Percentiles rank a stretch among this genome's conserved stretches.
phyloP scores from a whole-genome alignment of 2,329 filamentous ascomycete species.

The Fusarium devonianum region DNA sequence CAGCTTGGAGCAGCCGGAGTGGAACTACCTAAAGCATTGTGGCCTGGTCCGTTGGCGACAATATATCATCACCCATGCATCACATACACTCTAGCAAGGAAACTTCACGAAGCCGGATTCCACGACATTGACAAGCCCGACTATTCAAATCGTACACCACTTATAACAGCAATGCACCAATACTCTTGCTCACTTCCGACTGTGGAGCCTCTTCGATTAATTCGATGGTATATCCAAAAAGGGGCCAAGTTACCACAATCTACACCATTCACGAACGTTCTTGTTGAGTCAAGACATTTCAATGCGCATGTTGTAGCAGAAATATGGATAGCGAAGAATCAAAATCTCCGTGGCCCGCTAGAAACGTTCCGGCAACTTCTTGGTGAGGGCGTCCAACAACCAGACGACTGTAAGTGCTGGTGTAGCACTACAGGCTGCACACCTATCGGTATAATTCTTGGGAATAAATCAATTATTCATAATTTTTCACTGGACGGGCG shows the following conservation, averaged over 20 bases:
- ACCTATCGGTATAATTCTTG: not conserved
- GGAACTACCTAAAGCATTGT: not conserved
- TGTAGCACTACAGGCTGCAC: not conserved
- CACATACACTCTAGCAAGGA: not conserved
- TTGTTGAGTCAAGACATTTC: accelerated
- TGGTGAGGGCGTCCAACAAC: not conserved
- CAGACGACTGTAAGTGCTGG: not conserved
- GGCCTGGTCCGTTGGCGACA: not conserved
- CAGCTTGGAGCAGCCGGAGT: not conserved
- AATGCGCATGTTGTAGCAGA: accelerated
- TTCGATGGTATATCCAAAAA: not conserved
- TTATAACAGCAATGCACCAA: not conserved
- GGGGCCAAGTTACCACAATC: not conserved
- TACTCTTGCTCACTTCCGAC: too few species aligned
- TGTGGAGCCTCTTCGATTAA: not conserved
- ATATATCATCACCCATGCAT: not conserved
- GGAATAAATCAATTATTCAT: not conserved
- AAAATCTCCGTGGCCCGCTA: not conserved
- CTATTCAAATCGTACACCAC: not conserved
- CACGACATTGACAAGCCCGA: not conserved
- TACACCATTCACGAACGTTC: not conserved
- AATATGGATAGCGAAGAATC: not conserved
- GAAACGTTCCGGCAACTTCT: not conserved
- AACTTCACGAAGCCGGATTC: not conserved
- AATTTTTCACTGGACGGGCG: not conserved